phyloP scores from a whole-genome alignment of 805 yeast genomes.

The Candida patagonica region DNA sequence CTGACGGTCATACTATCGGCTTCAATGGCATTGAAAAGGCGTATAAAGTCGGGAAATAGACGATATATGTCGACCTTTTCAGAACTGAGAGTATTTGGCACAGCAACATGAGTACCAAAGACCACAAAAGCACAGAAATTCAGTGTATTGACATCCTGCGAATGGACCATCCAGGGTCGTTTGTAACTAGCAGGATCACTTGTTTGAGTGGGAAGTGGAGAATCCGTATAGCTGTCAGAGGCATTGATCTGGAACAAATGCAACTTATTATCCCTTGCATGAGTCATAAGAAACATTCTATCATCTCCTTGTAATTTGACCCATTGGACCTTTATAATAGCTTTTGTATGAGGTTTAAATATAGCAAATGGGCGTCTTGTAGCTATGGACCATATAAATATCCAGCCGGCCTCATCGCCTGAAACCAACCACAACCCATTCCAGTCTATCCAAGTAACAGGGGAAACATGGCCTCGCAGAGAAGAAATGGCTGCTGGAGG shows the following conservation, averaged over 20 bases:
- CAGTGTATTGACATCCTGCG: constrained; percentile 62
- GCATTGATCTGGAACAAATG: constrained; percentile 22
- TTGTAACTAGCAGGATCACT: constrained; percentile 19
- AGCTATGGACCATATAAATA: constrained; percentile 55
- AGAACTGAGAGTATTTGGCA: constrained; percentile 60
- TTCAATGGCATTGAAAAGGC: constrained; percentile 9
- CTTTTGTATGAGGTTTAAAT: constrained; percentile 52
- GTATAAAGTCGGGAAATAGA: constrained; percentile 5
- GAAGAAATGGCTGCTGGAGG: constrained; percentile 20
- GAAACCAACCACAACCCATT: constrained; percentile 34
- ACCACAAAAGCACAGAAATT: constrained; percentile 62
- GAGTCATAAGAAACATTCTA: constrained; percentile 37
- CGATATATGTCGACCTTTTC: constrained; percentile 48
- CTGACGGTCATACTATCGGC: constrained; percentile 22
- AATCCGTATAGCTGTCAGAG: constrained; percentile 1
- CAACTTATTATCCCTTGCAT: constrained; percentile 54
- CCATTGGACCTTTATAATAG: constrained; percentile 43
- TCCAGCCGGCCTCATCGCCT: constrained; percentile 55
- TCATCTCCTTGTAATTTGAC: constrained; percentile 9
- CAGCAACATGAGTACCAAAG: constrained; percentile 32
- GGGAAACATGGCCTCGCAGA: constrained; percentile 28
- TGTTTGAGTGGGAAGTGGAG: constrained; percentile 19
- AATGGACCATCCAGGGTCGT: constrained; percentile 30
- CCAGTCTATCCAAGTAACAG: constrained; percentile 25
- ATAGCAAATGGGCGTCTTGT: constrained; percentile 45